Percentiles rank a stretch among this genome's conserved stretches.
These are phyloP conservation scores for Inga oerstediana DNA, from an alignment of 306 rosid species.

Conservation along the genomic window DNA sequence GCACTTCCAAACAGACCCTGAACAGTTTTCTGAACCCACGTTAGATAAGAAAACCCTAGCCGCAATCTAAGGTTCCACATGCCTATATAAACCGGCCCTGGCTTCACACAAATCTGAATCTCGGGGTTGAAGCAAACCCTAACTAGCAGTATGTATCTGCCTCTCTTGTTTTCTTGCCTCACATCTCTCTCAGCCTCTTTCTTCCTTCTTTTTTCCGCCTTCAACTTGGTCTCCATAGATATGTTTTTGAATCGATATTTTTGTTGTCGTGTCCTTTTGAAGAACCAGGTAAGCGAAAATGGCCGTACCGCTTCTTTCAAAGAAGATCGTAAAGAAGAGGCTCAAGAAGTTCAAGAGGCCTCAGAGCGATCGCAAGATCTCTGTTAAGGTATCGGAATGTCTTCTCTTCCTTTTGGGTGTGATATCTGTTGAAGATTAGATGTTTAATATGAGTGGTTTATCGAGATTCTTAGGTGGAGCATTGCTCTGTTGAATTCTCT, in stretches of 20 bases:
- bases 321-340: conserved; percentile 73
- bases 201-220: too few species aligned
- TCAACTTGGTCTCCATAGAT: not conserved
- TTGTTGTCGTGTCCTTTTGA: not conserved
- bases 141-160: not conserved
- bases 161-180: not conserved
- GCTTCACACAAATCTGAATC: not conserved
- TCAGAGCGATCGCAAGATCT: conserved; percentile 73
- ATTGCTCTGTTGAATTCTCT: not conserved
- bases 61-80: not conserved
- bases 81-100: not conserved
- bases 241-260: not conserved
- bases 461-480: not conserved
- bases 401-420: not conserved
- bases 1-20: not conserved
- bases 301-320: conserved; percentile 72
- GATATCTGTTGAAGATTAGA: not conserved
- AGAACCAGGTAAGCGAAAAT: conserved; percentile 19
- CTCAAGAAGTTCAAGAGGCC: conserved; percentile 67
- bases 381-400: conserved; percentile 53
- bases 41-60: conserved; percentile 11
- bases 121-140: not conserved
- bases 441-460: not conserved
- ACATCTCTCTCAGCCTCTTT: not conserved
- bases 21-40: not conserved